These are phyloP conservation scores for Plasmodium fragile DNA, from an alignment of 169 alveolate species.

Conservation along the genomic window DNA sequence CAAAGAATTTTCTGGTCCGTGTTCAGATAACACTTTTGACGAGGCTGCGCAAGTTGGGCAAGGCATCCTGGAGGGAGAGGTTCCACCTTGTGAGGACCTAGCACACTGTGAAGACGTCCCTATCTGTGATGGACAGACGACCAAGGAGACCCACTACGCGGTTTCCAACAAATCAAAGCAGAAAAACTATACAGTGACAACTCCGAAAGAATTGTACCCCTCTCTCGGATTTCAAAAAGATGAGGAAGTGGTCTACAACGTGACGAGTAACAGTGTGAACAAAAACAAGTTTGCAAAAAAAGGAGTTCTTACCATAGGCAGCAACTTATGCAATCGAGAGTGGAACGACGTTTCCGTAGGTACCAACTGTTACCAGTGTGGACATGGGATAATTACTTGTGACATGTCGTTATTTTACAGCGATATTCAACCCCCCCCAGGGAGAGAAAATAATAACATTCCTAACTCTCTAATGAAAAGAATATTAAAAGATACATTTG, in stretches of 20 bases:
- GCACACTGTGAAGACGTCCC: neutral
- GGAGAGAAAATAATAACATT: conserved; percentile 28
- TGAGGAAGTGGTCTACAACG: neutral
- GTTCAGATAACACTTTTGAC: conserved; percentile 4
- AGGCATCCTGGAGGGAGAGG: neutral
- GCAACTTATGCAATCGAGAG: neutral
- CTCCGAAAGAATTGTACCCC: neutral
- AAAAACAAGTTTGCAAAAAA: neutral
- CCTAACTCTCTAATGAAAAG: conserved; percentile 55
- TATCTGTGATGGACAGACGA: neutral
- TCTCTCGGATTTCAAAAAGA: neutral
- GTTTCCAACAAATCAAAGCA: neutral
- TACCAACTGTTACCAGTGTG: neutral
- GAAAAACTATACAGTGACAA: neutral
- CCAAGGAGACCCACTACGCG: neutral
- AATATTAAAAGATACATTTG: conserved; percentile 65
- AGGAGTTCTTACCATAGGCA: neutral
- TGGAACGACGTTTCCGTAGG: neutral
- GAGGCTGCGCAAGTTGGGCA: neutral
- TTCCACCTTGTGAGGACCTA: neutral
- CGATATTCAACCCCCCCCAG: neutral
- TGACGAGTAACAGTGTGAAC: neutral
- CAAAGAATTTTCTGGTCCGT: neutral
- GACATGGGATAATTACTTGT: conserved; percentile 46
- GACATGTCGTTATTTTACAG: conserved; percentile 61